Base-by-base conservation (phyloP, 306 rosid genomes). In the Quercus berberidifolia region DNA sequence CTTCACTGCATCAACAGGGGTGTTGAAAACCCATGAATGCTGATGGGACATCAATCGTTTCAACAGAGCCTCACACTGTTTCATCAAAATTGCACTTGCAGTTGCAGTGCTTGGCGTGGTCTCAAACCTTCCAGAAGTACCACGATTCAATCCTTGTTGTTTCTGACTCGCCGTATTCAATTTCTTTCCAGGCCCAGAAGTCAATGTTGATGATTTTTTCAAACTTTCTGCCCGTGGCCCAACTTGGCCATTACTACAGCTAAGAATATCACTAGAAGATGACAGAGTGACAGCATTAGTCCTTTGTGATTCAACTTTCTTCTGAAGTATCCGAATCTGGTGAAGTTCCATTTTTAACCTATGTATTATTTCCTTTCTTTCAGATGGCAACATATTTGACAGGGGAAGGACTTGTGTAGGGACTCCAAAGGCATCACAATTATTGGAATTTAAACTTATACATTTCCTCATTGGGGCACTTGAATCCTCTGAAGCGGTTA, bases 1-100 rank as follows among this genome's bases (percentile, higher is more conserved):
- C 86, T 90, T 86, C 79, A 78, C 93, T 6, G 76, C 86, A 88
- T 93, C 98, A 49, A 93, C 98, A 80, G 98, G 97, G 59, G 86
- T 55, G 28, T 84, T 86, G 83, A 93, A 93, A 73, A 90, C 91
- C 96, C 94, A 88, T 62, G 76, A 84, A 87, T 78, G 74, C 86
- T 86, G 89, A 68, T 91, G 94, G 31, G 56, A 52, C 94, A 88
- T 88, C 86, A 93, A 65, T 55, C 88, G 80, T 83, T 87, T 88
- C 86, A 93, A 79, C 77, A 93, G 83, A 5, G 78, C 59, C 58
- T 90, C 94, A 30, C 98, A 93, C 76, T 91, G 97, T 77, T 91
- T 91, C 87, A 88, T 93, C 82, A 93, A 55, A 82, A 84, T 80
- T 64, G 76, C 84, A 79, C 25, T 87, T 3, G 87, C 76, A 11